These are phyloP conservation scores for Malus hybrid DNA, from an alignment of 331 rosid species.

Conservation along the genomic window DNA sequence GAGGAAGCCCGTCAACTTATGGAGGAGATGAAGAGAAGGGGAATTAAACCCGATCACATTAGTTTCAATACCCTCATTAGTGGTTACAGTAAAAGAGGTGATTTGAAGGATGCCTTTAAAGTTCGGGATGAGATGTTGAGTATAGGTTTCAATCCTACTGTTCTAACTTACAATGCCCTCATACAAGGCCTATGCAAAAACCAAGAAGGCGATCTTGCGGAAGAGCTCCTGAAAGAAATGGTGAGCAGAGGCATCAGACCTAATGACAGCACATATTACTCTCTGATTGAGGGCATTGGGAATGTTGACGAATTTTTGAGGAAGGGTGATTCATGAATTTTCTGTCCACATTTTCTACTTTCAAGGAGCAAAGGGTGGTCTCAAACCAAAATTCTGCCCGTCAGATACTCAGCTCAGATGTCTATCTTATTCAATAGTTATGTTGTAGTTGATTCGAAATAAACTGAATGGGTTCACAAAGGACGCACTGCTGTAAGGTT, in stretches of 20 bases:
- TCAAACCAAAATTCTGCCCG: constrained; percentile 6
- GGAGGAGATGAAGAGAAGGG: constrained; percentile 70
- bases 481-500: constrained; percentile 8
- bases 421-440: constrained; percentile 2
- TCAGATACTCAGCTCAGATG: constrained; percentile 4
- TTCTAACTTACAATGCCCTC: constrained; percentile 83
- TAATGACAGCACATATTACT: constrained; percentile 62
- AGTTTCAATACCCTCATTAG: constrained; percentile 73
- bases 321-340: constrained; percentile 25
- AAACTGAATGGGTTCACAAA: constrained; percentile 2
- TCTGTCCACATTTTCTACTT: constrained; percentile 1
- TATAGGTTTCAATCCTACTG: constrained; percentile 76
- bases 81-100: constrained; percentile 67
- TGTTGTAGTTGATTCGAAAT: constrained; percentile 6
- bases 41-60: constrained; percentile 71
- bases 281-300: constrained; percentile 50
- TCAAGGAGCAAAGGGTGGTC: constrained; percentile 6
- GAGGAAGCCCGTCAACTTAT: constrained; percentile 78
- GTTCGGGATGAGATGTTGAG: constrained; percentile 77
- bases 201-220: constrained; percentile 62
- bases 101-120: constrained; percentile 55
- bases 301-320: constrained; percentile 25
- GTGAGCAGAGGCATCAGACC: constrained; percentile 67
- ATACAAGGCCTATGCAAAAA: constrained; percentile 69
- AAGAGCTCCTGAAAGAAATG: constrained; percentile 88